Conservation (phyloP, 306 rosid species). For the Trifolium subterraneum region DNA sequence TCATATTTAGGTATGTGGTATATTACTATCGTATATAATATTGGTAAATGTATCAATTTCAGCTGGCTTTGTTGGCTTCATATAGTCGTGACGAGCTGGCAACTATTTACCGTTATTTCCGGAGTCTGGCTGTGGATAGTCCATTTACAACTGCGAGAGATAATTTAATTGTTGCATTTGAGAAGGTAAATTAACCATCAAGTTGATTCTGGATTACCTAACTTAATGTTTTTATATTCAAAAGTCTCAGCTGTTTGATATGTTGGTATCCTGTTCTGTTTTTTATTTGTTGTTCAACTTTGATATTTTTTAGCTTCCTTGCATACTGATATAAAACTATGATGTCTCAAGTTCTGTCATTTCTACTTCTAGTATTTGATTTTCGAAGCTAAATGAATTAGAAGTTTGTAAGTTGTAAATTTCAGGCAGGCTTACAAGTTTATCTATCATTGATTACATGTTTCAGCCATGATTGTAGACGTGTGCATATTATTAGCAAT, state of each 20-base stretch:
- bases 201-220: slow-evolving; percentile 13
- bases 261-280: slow-evolving; percentile 1
- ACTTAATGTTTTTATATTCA: slow-evolving; percentile 21
- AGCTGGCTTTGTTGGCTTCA: slow-evolving; percentile 97
- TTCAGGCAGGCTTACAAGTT: slow-evolving; percentile 25
- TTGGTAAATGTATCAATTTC: slow-evolving; percentile 43
- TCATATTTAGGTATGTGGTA: slow-evolving; percentile 18
- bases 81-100: slow-evolving; percentile 85
- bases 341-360: slow-evolving; percentile 22
- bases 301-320: background rate
- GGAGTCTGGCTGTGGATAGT: slow-evolving; percentile 89
- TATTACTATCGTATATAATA: background rate
- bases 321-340: slow-evolving; percentile 1
- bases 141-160: slow-evolving; percentile 97
- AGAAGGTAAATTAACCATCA: slow-evolving; percentile 65
- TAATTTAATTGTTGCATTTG: slow-evolving; percentile 90
- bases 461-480: background rate
- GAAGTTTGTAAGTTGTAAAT: slow-evolving; percentile 3
- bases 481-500: background rate
- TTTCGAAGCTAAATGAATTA: slow-evolving; percentile 19
- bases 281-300: slow-evolving; percentile 20
- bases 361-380: slow-evolving; percentile 9
- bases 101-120: slow-evolving; percentile 84
- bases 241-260: slow-evolving; percentile 24
- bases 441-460: background rate